phyloP scores from a whole-genome alignment of 768 basidiomycete genomes.

The Boletus pseudopeckii region DNA sequence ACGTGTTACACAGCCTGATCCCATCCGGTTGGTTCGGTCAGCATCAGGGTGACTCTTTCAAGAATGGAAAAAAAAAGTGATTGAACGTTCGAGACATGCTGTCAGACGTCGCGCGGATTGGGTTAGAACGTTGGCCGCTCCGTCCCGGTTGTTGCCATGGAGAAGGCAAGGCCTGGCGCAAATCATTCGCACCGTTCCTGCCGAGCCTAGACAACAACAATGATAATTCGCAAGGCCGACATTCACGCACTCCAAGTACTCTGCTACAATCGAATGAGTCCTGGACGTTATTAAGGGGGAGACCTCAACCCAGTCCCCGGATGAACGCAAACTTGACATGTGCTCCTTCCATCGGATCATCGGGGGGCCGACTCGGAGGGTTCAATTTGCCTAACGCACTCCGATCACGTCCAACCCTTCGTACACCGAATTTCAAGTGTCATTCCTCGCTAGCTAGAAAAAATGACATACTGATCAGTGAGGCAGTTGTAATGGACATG shows the following conservation, averaged over 20 bases:
- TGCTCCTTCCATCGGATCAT: background rate
- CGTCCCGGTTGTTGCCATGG: conserved; percentile 7
- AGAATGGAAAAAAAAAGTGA: background rate
- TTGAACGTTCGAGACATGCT: conserved; percentile 11
- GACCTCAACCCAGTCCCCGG: too few species aligned
- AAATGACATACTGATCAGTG: background rate
- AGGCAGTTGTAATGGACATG: background rate
- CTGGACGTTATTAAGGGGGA: too few species aligned
- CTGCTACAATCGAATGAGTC: background rate
- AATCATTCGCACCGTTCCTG: background rate
- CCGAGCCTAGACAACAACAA: background rate
- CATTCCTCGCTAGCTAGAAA: background rate
- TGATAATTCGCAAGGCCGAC: too few species aligned
- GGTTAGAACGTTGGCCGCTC: background rate
- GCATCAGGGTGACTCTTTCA: background rate
- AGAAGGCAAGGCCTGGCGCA: background rate
- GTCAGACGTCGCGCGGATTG: background rate
- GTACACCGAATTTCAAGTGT: background rate
- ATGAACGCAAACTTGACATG: too few species aligned
- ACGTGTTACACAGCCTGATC: conserved; percentile 4
- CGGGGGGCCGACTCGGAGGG: background rate
- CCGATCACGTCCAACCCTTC: background rate
- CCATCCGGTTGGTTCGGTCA: background rate
- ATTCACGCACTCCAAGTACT: background rate
- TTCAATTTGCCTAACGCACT: background rate